Evolutionary conservation across 2,329 filamentous ascomycete species (phyloP).

Genomic region (Drechslerella coelobrocha): DNA sequence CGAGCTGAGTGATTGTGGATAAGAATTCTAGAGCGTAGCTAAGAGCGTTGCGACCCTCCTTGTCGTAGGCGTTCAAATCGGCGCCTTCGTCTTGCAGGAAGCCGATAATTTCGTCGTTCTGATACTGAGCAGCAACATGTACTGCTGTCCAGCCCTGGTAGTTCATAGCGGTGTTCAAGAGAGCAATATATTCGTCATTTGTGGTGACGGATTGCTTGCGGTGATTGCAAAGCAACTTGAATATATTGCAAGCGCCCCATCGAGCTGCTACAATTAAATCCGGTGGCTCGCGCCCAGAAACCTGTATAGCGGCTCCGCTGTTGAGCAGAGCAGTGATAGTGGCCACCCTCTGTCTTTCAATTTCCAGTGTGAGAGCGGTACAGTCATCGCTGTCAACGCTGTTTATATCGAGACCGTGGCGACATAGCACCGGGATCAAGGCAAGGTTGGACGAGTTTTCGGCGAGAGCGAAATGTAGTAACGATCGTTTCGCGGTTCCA

Average conservation of each 20-base stretch:
- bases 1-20: neutral
- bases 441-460: neutral
- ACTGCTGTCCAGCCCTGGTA: neutral
- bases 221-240: constrained; percentile 5
- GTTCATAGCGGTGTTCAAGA: neutral
- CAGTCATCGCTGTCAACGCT: constrained; percentile 1
- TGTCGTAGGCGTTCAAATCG: constrained; percentile 4
- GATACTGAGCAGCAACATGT: constrained; percentile 14
- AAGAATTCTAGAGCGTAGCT: constrained; percentile 9
- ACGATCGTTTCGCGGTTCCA: neutral
- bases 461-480: constrained; percentile 25
- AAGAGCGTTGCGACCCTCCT: constrained; percentile 10
- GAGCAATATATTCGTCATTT: constrained; percentile 5
- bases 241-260: neutral
- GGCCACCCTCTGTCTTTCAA: constrained; percentile 1
- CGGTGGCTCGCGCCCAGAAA: neutral
- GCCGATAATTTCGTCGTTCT: constrained; percentile 5
- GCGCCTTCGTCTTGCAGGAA: constrained; percentile 13
- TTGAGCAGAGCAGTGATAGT: constrained; percentile 4
- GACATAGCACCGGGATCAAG: neutral
- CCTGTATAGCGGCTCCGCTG: constrained; percentile 1
- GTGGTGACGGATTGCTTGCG: neutral
- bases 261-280: constrained; percentile 1
- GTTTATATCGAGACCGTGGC: constrained; percentile 20
- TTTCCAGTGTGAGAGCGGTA: constrained; percentile 14